phyloP scores from a whole-genome alignment of 164 flowering plant species.

The Santalum album region DNA sequence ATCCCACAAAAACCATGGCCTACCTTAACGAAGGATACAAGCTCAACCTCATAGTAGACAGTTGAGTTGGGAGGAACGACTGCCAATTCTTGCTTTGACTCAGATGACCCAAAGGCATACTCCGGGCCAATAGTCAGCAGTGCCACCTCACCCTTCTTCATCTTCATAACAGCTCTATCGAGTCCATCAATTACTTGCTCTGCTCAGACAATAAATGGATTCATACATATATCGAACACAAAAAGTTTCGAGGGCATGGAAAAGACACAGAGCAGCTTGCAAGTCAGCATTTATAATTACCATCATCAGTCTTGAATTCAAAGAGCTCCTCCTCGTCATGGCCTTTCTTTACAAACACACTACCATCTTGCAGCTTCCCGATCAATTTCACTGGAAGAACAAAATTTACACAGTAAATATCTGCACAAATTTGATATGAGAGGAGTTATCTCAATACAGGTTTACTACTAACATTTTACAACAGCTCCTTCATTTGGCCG shows the following conservation, averaged over 20 bases:
- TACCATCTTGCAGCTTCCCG: slow-evolving; percentile 82
- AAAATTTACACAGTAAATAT: not conserved
- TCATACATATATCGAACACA: no score
- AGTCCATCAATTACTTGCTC: slow-evolving; percentile 92
- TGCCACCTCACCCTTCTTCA: slow-evolving; percentile 94
- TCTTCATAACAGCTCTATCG: slow-evolving; percentile 70
- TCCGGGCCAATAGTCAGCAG: slow-evolving; percentile 66
- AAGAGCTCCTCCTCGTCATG: slow-evolving; percentile 55
- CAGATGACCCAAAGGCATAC: slow-evolving; percentile 72
- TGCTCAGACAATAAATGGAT: slow-evolving; percentile 26
- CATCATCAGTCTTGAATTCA: slow-evolving; percentile 90
- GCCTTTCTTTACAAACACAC: slow-evolving; percentile 73
- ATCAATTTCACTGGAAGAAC: slow-evolving; percentile 60
- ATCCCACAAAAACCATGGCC: no score
- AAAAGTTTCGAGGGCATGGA: no score
- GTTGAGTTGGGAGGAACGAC: slow-evolving; percentile 84
- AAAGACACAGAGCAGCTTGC: not conserved
- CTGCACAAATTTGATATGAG: no score
- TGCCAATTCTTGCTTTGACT: slow-evolving; percentile 67
- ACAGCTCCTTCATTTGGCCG: slow-evolving; percentile 79
- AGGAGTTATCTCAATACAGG: not conserved
- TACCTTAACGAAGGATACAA: slow-evolving; percentile 75
- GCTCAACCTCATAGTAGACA: slow-evolving; percentile 67
- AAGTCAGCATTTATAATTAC: slow-evolving; percentile 22
- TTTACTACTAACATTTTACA: slow-evolving; percentile 38